Evolutionary conservation across 1,284 basidiomycete genomes (phyloP).

Genomic region (Psilocybe mexicana): DNA sequence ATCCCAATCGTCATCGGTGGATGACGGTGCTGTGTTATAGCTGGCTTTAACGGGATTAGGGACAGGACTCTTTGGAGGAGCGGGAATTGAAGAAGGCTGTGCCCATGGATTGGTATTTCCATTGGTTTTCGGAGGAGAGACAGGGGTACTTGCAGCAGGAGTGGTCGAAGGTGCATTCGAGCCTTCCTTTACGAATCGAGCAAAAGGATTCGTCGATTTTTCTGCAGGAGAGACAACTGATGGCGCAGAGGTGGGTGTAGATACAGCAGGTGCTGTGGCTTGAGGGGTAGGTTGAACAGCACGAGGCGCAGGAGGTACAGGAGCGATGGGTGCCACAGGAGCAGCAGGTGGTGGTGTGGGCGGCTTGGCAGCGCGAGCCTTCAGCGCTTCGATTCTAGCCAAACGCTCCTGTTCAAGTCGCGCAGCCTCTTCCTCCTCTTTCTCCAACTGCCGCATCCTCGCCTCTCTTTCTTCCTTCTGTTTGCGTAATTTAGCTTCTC

Average conservation of each 20-base stretch:
- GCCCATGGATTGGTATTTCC: constrained; percentile 67
- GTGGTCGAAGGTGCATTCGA: constrained; percentile 30
- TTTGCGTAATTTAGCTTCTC: constrained; percentile 69
- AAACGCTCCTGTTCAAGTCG: constrained; percentile 60
- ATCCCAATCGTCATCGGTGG: constrained; percentile 80
- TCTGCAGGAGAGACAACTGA: constrained; percentile 35
- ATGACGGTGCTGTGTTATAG: constrained; percentile 66
- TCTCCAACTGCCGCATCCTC: constrained; percentile 61
- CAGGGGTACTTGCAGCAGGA: constrained; percentile 21
- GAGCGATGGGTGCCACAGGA: constrained; percentile 22
- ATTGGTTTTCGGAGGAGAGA: constrained; percentile 22
- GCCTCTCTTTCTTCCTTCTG: constrained; percentile 60
- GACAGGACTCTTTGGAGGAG: constrained; percentile 42
- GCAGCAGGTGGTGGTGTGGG: constrained; percentile 29
- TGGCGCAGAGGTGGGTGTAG: constrained; percentile 26
- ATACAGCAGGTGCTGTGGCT: too few species aligned
- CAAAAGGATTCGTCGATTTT: constrained; percentile 68
- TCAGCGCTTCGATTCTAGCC: constrained; percentile 48
- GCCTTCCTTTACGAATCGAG: constrained; percentile 55
- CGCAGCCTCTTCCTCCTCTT: constrained; percentile 69
- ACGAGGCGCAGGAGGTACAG: constrained; percentile 30
- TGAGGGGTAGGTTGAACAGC: too few species aligned
- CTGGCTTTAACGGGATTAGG: constrained; percentile 52
- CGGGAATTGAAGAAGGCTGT: constrained; percentile 35
- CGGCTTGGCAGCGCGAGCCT: constrained; percentile 33